Base-by-base conservation (phyloP, 1,284 basidiomycete genomes). In the Ustilago bromivora region DNA sequence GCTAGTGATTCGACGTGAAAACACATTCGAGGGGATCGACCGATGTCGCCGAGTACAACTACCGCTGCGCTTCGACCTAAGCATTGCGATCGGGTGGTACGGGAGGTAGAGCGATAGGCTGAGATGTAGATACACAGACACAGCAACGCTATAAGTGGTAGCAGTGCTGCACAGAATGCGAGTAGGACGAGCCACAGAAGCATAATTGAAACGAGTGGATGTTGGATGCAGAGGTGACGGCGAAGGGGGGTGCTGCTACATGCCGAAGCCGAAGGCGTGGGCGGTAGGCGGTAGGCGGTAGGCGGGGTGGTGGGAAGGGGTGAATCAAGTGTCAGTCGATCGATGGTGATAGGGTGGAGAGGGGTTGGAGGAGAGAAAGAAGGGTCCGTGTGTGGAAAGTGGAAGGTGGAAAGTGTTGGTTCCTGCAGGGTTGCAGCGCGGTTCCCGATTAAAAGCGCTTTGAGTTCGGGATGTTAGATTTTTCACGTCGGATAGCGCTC, bases 21-120 rank as follows among this genome's bases (percentile, higher is more conserved):
- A 93, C 98, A 97, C 94, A 98, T 98, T 43, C 97, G 90, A 10
- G 97, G 97, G 84, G 93, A 95, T 56, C 96, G 90, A 0, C 95
- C 97, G 57, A 99, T 91, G 87, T 99, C 97, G 8, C 97, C 97
- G 10, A 99, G 89, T 1, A 99, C 97, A 34, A 99, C 88, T 55
- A 99, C 91, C 0, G 92, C 93, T 12, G 94, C 93, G 1, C 72
- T 77, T 0, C 81, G 55, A 35, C 75, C 77, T 12, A 82, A 61
- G 8, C 75, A 75, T 41, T 67, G 32, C 12, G 49, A 34, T 11
- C 47, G 23, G 57, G 12, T 40, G 54, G 28, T 7, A 28, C 23
- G 66, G 38, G 64, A 51, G 52, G 49, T 56, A 0, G 77, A 63
- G 5, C 78, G 67, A 59, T 81, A 80, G 47, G 78, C 60, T 5